These are phyloP conservation scores for Metahyphopichia silvanorum DNA, from an alignment of 805 yeast species.

Conservation along the genomic window DNA sequence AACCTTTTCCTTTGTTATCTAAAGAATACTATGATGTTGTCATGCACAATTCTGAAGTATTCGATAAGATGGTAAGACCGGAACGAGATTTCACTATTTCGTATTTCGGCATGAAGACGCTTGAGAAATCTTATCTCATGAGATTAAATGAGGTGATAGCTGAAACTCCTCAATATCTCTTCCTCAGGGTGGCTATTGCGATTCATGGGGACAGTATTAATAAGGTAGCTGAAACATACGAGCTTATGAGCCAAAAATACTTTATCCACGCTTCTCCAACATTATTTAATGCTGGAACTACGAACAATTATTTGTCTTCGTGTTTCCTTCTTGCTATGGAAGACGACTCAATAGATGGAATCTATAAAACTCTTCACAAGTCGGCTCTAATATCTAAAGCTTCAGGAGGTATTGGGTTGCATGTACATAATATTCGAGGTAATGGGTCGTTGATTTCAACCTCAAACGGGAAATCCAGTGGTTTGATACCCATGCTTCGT, in stretches of 20 bases:
- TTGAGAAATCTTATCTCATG: slow-evolving; percentile 80
- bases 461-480: slow-evolving; percentile 89
- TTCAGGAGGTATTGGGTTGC: slow-evolving; percentile 95
- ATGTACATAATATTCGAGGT: slow-evolving; percentile 82
- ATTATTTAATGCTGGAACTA: slow-evolving; percentile 88
- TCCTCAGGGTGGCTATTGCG: slow-evolving; percentile 90
- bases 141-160: slow-evolving; percentile 49
- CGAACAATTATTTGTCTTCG: slow-evolving; percentile 80
- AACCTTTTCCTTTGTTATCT: slow-evolving; percentile 59
- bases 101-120: slow-evolving; percentile 90
- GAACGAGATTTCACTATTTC: slow-evolving; percentile 76
- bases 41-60: slow-evolving; percentile 55
- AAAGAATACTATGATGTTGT: slow-evolving; percentile 63
- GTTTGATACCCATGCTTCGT: slow-evolving; percentile 92
- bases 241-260: slow-evolving; percentile 80
- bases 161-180: slow-evolving; percentile 89
- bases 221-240: slow-evolving; percentile 75
- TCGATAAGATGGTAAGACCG: slow-evolving; percentile 71
- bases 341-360: slow-evolving; percentile 94
- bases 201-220: slow-evolving; percentile 60
- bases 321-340: slow-evolving; percentile 90
- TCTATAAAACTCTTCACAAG: slow-evolving; percentile 82
- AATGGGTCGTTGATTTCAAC: slow-evolving; percentile 88
- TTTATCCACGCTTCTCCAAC: slow-evolving; percentile 97
- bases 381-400: slow-evolving; percentile 90